A percentile compares a stretch with the other conserved stretches of the same genome.
Conservation (phyloP, 345 rosid genomes). For the Hevea brasiliensis region DNA sequence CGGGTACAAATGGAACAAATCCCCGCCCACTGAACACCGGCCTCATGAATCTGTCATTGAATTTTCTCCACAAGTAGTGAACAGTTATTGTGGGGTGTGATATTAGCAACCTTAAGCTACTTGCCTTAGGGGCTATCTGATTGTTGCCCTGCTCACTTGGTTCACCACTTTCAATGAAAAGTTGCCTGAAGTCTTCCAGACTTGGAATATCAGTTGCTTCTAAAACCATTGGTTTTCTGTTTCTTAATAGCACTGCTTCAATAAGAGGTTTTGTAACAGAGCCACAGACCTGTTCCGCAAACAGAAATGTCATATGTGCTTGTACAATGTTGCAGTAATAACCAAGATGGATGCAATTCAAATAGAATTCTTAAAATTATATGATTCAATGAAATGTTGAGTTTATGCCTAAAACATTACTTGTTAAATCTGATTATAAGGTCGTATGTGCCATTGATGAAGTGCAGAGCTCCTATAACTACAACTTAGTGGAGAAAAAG, state of each 20-base stretch:
- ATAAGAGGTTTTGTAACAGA: conserved; percentile 65
- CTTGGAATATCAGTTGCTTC: conserved; percentile 46
- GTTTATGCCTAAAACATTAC: too few species aligned
- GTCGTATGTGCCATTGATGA: too few species aligned
- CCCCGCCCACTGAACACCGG: conserved; percentile 76
- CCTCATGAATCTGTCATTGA: conserved; percentile 68
- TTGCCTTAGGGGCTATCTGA: conserved; percentile 18
- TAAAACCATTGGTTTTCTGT: conserved; percentile 37
- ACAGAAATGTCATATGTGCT: neutral
- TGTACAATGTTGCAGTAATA: neutral
- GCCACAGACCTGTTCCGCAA: conserved; percentile 50
- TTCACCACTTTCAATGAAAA: conserved; percentile 49
- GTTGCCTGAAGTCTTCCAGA: conserved; percentile 55
- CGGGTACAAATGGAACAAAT: conserved; percentile 52
- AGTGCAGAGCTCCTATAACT: too few species aligned
- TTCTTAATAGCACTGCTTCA: conserved; percentile 42
- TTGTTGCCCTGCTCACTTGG: conserved; percentile 27
- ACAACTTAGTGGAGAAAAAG: too few species aligned
- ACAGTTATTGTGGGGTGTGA: conserved; percentile 51
- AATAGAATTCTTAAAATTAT: too few species aligned
- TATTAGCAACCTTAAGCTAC: conserved; percentile 48
- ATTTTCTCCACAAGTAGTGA: conserved; percentile 65
- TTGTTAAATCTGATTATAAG: too few species aligned
- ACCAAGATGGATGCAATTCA: too few species aligned
- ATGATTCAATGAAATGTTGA: neutral